Conservation (phyloP, 805 yeast species). For the Nakazawaea wickerhamii region DNA sequence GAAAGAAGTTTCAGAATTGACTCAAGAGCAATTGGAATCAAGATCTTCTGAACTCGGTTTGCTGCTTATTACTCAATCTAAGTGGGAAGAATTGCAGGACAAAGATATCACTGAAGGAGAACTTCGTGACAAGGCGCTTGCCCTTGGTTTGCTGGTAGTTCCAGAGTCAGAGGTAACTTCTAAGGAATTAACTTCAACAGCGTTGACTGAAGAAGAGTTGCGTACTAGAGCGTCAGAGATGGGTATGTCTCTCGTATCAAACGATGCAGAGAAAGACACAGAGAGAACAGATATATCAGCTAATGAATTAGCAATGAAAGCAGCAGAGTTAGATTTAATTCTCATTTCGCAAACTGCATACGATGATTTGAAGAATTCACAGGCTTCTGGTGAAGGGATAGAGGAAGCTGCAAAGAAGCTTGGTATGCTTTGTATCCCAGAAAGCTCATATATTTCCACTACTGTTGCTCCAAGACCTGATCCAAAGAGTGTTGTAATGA, state of each 20-base stretch:
- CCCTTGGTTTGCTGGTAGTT: background rate
- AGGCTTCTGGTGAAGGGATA: slow-evolving; percentile 24
- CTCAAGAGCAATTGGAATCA: slow-evolving; percentile 15
- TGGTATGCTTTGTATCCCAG: slow-evolving; percentile 54
- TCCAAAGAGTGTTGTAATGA: slow-evolving; percentile 48
- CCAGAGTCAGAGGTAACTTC: background rate
- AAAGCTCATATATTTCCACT: slow-evolving; percentile 55
- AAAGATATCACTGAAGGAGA: background rate
- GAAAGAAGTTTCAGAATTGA: slow-evolving; percentile 1
- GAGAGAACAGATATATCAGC: slow-evolving; percentile 24
- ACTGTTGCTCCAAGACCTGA: slow-evolving; percentile 54
- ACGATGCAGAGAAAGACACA: background rate
- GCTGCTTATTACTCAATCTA: background rate
- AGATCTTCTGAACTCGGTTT: slow-evolving; percentile 9
- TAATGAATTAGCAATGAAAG: slow-evolving; percentile 29
- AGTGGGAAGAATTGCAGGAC: background rate
- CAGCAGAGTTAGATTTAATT: slow-evolving; percentile 36
- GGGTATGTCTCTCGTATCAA: slow-evolving; percentile 1
- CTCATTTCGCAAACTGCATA: slow-evolving; percentile 25
- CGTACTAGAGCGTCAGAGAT: slow-evolving; percentile 10
- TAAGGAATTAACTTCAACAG: too few species aligned
- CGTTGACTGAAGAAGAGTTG: slow-evolving; percentile 15
- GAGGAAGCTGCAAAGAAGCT: slow-evolving; percentile 34
- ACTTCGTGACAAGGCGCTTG: background rate
- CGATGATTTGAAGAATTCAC: slow-evolving; percentile 15